phyloP scores from a whole-genome alignment of 768 basidiomycete species.

The Kwoniella dejecticola region DNA sequence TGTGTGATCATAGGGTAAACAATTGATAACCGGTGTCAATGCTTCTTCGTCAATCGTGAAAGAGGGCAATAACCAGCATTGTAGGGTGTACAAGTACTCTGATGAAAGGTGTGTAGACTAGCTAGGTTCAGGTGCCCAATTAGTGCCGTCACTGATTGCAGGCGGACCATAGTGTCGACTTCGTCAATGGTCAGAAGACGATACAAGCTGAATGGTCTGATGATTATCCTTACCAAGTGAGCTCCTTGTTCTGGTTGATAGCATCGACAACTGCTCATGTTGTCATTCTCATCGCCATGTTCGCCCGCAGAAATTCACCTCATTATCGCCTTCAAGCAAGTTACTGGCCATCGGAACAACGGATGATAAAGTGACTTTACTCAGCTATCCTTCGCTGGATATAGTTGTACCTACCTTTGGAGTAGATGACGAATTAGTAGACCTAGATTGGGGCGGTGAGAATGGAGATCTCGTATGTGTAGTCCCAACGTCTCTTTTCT shows the following conservation, averaged over 20 bases:
- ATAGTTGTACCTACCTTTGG: constrained; percentile 60
- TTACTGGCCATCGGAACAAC: constrained; percentile 71
- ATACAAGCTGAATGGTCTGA: constrained; percentile 65
- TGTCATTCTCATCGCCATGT: constrained; percentile 30
- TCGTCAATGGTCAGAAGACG: constrained; percentile 64
- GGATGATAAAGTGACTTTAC: constrained; percentile 68
- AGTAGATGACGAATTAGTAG: constrained; percentile 74
- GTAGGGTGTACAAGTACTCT: constrained; percentile 63
- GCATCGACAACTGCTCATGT: constrained; percentile 1
- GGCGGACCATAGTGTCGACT: constrained; percentile 60
- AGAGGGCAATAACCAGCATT: constrained; percentile 77
- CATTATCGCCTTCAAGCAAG: constrained; percentile 69
- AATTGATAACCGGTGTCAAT: constrained; percentile 83
- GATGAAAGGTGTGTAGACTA: constrained; percentile 53
- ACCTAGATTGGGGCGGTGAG: constrained; percentile 70
- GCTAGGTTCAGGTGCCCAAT: background rate
- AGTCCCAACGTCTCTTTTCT: background rate
- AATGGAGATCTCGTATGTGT: constrained; percentile 56
- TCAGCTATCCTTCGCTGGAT: constrained; percentile 65
- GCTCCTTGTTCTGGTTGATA: constrained; percentile 24
- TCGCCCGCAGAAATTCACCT: constrained; percentile 93
- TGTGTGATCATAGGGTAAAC: constrained; percentile 50
- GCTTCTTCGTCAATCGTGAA: constrained; percentile 67
- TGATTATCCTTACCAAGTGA: constrained; percentile 75
- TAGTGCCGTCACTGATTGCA: background rate